Evolutionary conservation across 2,329 filamentous ascomycete species (phyloP).

Genomic region (Phialocephala subalpina): DNA sequence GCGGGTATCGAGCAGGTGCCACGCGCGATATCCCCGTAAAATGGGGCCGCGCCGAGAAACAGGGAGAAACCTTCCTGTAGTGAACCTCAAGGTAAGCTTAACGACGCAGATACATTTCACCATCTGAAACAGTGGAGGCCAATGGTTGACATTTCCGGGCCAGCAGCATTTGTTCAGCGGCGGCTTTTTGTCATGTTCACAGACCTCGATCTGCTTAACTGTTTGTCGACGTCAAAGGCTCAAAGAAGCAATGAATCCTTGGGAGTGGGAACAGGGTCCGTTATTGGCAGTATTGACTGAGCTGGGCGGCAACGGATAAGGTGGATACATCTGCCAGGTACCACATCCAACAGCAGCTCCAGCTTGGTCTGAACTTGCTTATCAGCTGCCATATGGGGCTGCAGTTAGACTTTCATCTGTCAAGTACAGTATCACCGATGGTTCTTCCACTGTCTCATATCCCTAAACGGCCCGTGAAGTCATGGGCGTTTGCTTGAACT

Average conservation of each 20-base stretch:
- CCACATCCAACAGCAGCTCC: not conserved
- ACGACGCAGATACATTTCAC: constrained; percentile 3
- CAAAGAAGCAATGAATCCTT: not conserved
- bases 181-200: not conserved
- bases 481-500: not conserved
- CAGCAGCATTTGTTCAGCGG: not conserved
- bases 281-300: not conserved
- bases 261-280: not conserved
- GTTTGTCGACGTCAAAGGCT: not conserved
- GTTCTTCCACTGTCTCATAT: not conserved
- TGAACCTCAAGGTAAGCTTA: not conserved
- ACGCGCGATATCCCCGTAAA: not conserved
- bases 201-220: not conserved
- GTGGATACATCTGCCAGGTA: not conserved
- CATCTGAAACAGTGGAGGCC: constrained; percentile 14
- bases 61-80: not conserved
- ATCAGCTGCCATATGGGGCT: not conserved
- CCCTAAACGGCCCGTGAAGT: not conserved
- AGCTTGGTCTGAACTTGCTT: not conserved
- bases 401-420: not conserved
- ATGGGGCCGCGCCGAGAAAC: not conserved
- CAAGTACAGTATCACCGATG: not conserved
- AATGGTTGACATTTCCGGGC: not conserved
- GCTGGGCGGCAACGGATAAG: not conserved
- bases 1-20: not conserved